Evolutionary conservation across 148 eudicot genomes (phyloP), one percentile per base, ranked within the genome.

Genomic region (Rhododendron henanense): DNA sequence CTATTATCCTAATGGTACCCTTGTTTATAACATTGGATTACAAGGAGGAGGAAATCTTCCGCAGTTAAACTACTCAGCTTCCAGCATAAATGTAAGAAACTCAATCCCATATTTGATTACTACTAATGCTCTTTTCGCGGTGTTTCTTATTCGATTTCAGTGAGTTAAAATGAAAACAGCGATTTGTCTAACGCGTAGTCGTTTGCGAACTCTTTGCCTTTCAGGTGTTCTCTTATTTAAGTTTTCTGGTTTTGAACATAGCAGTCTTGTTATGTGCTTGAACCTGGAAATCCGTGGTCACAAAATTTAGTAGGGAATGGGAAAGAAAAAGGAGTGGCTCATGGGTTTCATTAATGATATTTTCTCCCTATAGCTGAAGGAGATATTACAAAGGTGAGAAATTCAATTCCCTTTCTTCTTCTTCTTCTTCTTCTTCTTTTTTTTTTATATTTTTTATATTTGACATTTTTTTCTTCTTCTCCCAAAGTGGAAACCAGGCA

Each of bases 1-100:
- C 28, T 96, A 87, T 78, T 94, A 95, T 85, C 99, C 99, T n/a
- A 61, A 94, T 90, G 92, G 88, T 14, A 82, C 86, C 47, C 95
- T 94, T 35, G 99, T 95, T 87, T 96, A 96, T 85, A 87, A 91
- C 57, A 83, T 96, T 71, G 97, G 98, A n/a, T 88, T 94, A 71
- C 94, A 90, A 69, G 35, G 31, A 14, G 61, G 4, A 51, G 80
- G 94, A 96, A 88, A 88, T 83, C 88, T 95, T 73, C 98, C 97
- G 18, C 88, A 85, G 79, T 88, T 94, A 48, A 78, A 89, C 10
- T 89, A 79, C 48, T 86, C 93, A 14, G 79, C 89, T 88, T 82
- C 92, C 74, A 85, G 69, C 83, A 77, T 78, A 37, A 87, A 89
- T 80, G 92, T 90, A 86, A 82, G 90, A 84, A 83, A 85, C 15